Conservation (phyloP, 805 yeast species). For the Monosporozyma aquatica region DNA sequence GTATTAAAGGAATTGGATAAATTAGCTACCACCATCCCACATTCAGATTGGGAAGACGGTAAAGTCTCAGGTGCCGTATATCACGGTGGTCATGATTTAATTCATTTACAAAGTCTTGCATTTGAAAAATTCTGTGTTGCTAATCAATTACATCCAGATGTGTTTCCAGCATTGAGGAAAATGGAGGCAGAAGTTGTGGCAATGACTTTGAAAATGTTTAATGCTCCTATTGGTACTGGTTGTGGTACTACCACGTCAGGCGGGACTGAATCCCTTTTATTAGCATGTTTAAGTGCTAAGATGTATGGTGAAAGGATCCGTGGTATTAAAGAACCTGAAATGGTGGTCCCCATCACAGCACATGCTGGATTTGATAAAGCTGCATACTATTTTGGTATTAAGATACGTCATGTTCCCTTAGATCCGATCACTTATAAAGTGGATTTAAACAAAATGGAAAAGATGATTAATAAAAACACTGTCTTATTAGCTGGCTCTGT, state of each 20-base stretch:
- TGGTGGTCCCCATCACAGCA: slow-evolving; percentile 78
- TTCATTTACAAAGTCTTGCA: slow-evolving; percentile 66
- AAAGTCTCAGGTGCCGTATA: slow-evolving; percentile 91
- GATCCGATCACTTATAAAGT: slow-evolving; percentile 62
- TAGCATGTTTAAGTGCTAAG: slow-evolving; percentile 84
- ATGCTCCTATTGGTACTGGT: slow-evolving; percentile 56
- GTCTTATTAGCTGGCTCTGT: slow-evolving; percentile 86
- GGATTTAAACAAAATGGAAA: slow-evolving; percentile 49
- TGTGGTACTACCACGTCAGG: slow-evolving; percentile 87
- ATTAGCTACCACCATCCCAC: slow-evolving; percentile 40
- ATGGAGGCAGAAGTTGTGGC: slow-evolving; percentile 94
- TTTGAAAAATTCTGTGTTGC: slow-evolving; percentile 74
- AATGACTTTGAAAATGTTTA: slow-evolving; percentile 73
- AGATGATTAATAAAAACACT: slow-evolving; percentile 68
- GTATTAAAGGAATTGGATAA: slow-evolving; percentile 45
- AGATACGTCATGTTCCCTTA: slow-evolving; percentile 67
- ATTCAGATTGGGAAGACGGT: slow-evolving; percentile 78
- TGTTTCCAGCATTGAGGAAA: slow-evolving; percentile 90
- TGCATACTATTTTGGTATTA: slow-evolving; percentile 80
- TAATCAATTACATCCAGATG: slow-evolving; percentile 94
- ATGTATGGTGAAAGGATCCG: slow-evolving; percentile 52
- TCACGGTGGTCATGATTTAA: slow-evolving; percentile 82
- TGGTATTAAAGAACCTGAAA: slow-evolving; percentile 69
- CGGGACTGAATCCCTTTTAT: slow-evolving; percentile 85
- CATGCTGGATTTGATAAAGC: slow-evolving; percentile 97